Evolutionary conservation across 192 early-diverging fungal genomes (phyloP).

Genomic region (Backusella sp.): DNA sequence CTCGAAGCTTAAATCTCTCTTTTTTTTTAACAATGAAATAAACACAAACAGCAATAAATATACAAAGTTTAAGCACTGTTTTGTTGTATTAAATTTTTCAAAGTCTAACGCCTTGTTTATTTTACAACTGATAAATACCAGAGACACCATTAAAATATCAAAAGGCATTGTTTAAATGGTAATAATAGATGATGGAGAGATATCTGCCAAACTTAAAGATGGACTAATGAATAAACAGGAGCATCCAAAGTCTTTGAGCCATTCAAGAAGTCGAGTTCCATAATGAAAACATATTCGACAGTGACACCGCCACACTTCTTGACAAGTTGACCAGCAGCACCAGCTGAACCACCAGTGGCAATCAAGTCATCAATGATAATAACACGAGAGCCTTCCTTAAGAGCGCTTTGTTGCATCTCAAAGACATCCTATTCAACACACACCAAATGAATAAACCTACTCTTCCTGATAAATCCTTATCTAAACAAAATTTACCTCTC

Average conservation of each 20-base stretch:
- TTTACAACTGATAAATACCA: neutral
- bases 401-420: slow-evolving; percentile 83
- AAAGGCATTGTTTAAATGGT: neutral
- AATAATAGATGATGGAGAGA: neutral
- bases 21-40: neutral
- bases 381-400: slow-evolving; percentile 81
- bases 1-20: neutral
- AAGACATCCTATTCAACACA: slow-evolving; percentile 70
- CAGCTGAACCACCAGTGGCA: slow-evolving; percentile 64
- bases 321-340: slow-evolving; percentile 67
- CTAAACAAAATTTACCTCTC: slow-evolving; percentile 47
- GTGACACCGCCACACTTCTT: slow-evolving; percentile 67
- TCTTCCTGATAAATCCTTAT: neutral
- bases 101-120: neutral
- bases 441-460: neutral
- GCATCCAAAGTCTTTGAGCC: slow-evolving; percentile 78
- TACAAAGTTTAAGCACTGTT: too few relatives aligned
- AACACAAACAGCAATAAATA: neutral
- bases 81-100: neutral
- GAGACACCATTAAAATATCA: neutral
- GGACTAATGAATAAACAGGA: slow-evolving; percentile 85
- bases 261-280: slow-evolving; percentile 85
- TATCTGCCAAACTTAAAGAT: slow-evolving; percentile 35
- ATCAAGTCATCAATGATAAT: slow-evolving; percentile 97
- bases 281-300: slow-evolving; percentile 87